These are phyloP conservation scores for Pyrus pyrifolia DNA, from an alignment of 306 rosid genomes.

Conservation along the genomic window DNA sequence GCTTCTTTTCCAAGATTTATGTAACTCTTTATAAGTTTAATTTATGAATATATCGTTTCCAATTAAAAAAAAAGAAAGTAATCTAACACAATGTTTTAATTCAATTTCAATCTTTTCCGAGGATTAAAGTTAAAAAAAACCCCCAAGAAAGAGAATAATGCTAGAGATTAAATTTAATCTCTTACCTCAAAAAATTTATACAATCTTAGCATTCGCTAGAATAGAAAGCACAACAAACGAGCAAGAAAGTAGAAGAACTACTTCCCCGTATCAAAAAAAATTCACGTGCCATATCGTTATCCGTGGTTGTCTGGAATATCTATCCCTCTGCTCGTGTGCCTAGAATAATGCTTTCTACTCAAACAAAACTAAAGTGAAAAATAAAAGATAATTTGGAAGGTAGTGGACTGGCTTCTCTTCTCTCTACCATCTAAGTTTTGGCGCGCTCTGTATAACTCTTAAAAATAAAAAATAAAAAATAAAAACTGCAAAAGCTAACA, in stretches of 20 bases:
- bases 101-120: no score
- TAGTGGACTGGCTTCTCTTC: not conserved
- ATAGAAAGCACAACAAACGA: not conserved
- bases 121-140: no score
- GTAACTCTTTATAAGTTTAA: no score
- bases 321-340: not conserved
- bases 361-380: not conserved
- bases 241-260: not conserved
- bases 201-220: no score
- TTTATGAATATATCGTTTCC: no score
- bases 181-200: no score
- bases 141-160: no score
- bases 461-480: not conserved
- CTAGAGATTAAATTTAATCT: no score
- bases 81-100: no score
- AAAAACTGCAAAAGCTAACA: not conserved
- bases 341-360: not conserved
- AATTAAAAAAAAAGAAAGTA: no score
- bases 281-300: slow-evolving; percentile 5
- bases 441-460: not conserved
- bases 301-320: slow-evolving; percentile 8
- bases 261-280: not conserved
- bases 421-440: not conserved
- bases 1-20: no score
- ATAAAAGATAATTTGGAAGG: not conserved